Base-by-base conservation (phyloP, 306 rosid species). In the Trifolium repens region DNA sequence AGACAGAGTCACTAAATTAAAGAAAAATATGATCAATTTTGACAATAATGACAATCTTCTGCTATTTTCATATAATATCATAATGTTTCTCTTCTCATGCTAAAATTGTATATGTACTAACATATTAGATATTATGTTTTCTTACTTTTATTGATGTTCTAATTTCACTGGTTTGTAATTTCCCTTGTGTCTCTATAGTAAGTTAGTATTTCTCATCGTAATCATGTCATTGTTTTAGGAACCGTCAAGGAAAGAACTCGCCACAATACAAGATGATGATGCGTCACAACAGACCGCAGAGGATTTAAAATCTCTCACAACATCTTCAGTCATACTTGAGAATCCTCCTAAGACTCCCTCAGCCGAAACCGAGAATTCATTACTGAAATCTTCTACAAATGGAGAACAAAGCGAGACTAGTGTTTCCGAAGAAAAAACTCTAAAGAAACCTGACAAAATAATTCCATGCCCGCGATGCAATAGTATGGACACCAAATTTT, bases 401-500 rank as follows among this genome's bases (percentile, higher is more conserved):
- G 96, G 79, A 81, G 93, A 91, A 47, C 90, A 88, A 58, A 85
- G 91, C 34, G 89, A 91, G 49, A 75, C 84, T 9, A 79, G 89
- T 75, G 71, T 34, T 62, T 83, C 89, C 1, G 83, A 91, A 75
- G 94, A 89, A 4, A 87, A 86, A 67, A 79, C 93, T 30, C 79
- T 44, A 7, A 94, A 91, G 84, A 91, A 91, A 80, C 96, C 98
- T 2, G 96, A 91, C 85, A 89, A 91, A 83, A 61, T 91, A 58
- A 83, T 90, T 53, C 93, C 92, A 2, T 94, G 98, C 71, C 98
- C 97, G 1, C 85, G 98, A 44, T 94, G 98, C 83, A 85, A 87
- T 68, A 94, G 98, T 85, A 91, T 78, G 93, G 96, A 89, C 53
- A 94, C 98, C 65, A 94, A 94, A 77, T 94, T 94, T 75, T 94